Base-by-base conservation (phyloP, 2,329 filamentous ascomycete species). In the Trichoderma simmonsii region DNA sequence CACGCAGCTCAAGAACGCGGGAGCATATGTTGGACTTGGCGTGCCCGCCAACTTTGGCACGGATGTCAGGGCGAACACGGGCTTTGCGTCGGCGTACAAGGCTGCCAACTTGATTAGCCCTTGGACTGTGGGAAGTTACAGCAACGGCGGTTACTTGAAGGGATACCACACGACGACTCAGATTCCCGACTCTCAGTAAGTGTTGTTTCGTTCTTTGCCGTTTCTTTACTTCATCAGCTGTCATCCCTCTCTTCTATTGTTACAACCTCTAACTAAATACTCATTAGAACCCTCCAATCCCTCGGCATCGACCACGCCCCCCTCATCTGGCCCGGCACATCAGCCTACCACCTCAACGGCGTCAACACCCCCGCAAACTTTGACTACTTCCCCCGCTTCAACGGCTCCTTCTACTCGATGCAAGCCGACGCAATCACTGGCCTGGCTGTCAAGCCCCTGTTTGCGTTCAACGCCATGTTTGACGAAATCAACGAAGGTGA, bases 381-480 rank as follows among this genome's bases (percentile, higher is more conserved):
- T 6, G 69, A 71, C 61, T 71, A 71, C 34, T 71, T 71, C n/a
- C 61, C 69, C 18, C 69, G 69, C 12, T 71, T 32, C 51, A 71
- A 71, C 51, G 69, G 69, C 32, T 64, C 60, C 18, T 71, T 71
- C 2, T 71, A 71, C 61, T 71, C 69, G 1, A 71, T 64, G 69
- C 61, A 71, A n/a, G 69, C 69, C 21, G 69, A 65, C n/a, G 69
- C 69, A 14, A 48, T 65, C n/a, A 71, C 69, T 1, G 18, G 32
- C 0, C 48, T 71, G 2, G 48, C 69, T 0, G 18, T 59, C 18
- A 71, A 71, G 61, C 69, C 69, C 2, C 34, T 71, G 11, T 71
- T 71, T 65, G 69, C 56, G 6, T 71, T 71, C 9, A 71, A 60
- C 43, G 69, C 69, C 69, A 71, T 71, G 60, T 71, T 71, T 65